phyloP scores from a whole-genome alignment of 2,329 filamentous ascomycete species.

The Talaromyces sp. region DNA sequence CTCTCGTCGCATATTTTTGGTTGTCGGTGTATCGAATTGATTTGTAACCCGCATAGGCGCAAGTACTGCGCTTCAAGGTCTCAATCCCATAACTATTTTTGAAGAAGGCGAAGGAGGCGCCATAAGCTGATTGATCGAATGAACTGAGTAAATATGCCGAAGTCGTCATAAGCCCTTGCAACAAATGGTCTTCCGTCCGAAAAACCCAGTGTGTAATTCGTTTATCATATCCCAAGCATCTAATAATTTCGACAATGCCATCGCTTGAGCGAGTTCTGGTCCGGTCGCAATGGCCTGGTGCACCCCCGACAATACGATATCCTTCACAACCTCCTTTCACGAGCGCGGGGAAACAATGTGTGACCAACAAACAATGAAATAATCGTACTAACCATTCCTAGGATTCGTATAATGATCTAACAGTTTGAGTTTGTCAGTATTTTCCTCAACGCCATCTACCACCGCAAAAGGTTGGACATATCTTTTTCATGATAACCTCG shows the following conservation, averaged over 20 bases:
- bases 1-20: background rate
- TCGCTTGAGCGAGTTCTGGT: background rate
- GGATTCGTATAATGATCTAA: constrained; percentile 81
- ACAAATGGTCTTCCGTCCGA: background rate
- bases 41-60: background rate
- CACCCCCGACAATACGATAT: background rate
- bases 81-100: background rate
- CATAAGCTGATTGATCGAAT: background rate
- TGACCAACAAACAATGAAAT: background rate
- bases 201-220: background rate
- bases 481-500: constrained; percentile 65
- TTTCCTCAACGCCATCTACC: background rate
- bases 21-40: background rate
- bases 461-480: constrained; percentile 37
- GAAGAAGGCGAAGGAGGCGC: too few relatives aligned
- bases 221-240: background rate
- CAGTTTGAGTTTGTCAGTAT: constrained; percentile 31
- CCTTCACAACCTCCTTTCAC: background rate
- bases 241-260: background rate
- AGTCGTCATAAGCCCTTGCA: background rate
- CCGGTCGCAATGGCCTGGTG: background rate
- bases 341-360: background rate
- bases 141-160: background rate
- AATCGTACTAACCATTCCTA: constrained; percentile 54
- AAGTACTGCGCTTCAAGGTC: background rate